Conservation (phyloP, 768 basidiomycete genomes). For the Phaeotremella skinneri region DNA sequence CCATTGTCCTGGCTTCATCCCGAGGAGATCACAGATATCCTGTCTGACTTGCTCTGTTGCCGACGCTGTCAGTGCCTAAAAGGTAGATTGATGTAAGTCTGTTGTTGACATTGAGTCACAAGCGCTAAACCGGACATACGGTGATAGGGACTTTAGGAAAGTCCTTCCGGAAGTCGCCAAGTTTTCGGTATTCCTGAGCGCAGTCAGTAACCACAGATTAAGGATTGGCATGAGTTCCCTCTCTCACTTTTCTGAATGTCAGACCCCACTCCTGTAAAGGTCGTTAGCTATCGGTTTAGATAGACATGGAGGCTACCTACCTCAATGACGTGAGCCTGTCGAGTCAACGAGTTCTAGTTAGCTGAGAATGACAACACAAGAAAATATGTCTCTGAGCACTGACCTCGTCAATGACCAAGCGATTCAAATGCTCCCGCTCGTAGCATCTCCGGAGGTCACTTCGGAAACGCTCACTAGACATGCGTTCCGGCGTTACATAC, state of each 20-base stretch:
- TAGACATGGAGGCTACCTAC: constrained; percentile 23
- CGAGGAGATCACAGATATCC: constrained; percentile 46
- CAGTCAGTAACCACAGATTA: background rate
- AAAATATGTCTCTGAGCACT: constrained; percentile 1
- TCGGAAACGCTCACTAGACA: constrained; percentile 30
- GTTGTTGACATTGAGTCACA: too few relatives aligned
- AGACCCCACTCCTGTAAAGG: constrained; percentile 47
- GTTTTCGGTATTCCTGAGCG: constrained; percentile 42
- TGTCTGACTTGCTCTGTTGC: constrained; percentile 48
- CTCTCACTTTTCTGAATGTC: constrained; percentile 40
- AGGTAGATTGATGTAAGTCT: constrained; percentile 3
- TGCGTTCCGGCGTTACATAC: constrained; percentile 49
- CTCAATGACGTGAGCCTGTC: constrained; percentile 51
- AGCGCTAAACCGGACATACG: constrained; percentile 23
- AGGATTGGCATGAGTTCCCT: background rate
- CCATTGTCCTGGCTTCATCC: constrained; percentile 38
- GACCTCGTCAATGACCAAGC: constrained; percentile 52
- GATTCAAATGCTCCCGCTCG: constrained; percentile 44
- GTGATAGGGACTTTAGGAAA: constrained; percentile 50
- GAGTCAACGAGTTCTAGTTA: background rate
- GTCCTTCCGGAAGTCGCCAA: constrained; percentile 45
- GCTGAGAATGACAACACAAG: background rate
- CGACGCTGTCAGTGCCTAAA: constrained; percentile 51
- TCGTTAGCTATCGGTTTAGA: background rate
- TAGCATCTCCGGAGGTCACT: constrained; percentile 31